Percentiles rank a stretch among this genome's conserved stretches.
phyloP scores from a whole-genome alignment of 768 basidiomycete genomes.

The Lactarius akahatsu region DNA sequence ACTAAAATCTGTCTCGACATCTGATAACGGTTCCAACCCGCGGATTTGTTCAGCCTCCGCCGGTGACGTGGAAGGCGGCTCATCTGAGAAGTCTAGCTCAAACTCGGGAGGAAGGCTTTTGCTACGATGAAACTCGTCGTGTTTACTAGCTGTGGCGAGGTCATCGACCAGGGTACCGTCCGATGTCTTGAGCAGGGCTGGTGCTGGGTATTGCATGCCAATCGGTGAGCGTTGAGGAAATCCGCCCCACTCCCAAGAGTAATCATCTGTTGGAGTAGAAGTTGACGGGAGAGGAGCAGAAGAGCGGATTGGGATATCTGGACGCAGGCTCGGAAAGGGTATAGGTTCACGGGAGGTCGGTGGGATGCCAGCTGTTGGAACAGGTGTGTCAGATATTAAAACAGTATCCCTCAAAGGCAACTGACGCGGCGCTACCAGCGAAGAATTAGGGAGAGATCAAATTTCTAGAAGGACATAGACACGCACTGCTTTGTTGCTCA shows the following conservation, averaged over 20 bases:
- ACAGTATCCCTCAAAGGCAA: not conserved
- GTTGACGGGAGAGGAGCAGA: not conserved
- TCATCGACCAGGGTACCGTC: slow-evolving; percentile 18
- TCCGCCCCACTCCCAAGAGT: slow-evolving; percentile 93
- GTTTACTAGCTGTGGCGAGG: slow-evolving; percentile 23
- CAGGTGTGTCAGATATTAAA: not conserved
- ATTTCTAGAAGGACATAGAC: slow-evolving; percentile 1
- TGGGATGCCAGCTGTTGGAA: not conserved
- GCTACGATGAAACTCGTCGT: slow-evolving; percentile 44
- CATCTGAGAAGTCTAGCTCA: slow-evolving; percentile 15
- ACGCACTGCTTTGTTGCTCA: not conserved
- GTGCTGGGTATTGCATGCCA: slow-evolving; percentile 45
- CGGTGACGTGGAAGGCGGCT: not conserved
- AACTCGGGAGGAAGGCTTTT: slow-evolving; percentile 57
- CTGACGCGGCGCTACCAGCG: not conserved
- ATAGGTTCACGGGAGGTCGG: slow-evolving; percentile 34
- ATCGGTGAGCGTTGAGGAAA: slow-evolving; percentile 80
- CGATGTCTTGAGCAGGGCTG: slow-evolving; percentile 8
- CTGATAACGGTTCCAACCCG: slow-evolving; percentile 14
- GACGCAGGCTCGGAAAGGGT: slow-evolving; percentile 43
- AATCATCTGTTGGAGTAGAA: slow-evolving; percentile 51
- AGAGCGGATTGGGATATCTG: slow-evolving; percentile 36
- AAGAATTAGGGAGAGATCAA: slow-evolving; percentile 24
- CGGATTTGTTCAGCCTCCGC: slow-evolving; percentile 1
- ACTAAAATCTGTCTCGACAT: slow-evolving; percentile 19